A percentile compares a stretch with the other conserved stretches of the same genome.
phyloP scores from a whole-genome alignment of 108 stramenopile genomes.

The Nitzschia sp. region DNA sequence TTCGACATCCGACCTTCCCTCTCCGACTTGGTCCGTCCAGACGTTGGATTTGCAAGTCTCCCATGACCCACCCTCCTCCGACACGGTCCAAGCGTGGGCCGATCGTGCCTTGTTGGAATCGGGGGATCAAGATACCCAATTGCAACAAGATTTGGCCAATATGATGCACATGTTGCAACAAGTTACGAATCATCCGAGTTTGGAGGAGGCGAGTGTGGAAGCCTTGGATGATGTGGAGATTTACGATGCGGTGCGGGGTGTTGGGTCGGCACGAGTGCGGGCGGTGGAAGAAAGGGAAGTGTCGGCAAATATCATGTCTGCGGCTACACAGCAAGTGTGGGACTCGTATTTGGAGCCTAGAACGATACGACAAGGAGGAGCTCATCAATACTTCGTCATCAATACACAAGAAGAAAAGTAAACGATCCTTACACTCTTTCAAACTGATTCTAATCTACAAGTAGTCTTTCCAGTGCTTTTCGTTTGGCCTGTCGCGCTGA shows the following conservation, averaged over 20 bases:
- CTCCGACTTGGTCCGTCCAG: constrained; percentile 11
- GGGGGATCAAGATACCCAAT: too few relatives aligned
- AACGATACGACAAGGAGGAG: constrained; percentile 16
- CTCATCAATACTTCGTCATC: constrained; percentile 14
- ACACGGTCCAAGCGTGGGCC: not conserved
- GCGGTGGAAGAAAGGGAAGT: not conserved
- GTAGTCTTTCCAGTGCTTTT: too few relatives aligned
- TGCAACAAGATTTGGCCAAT: constrained; percentile 21
- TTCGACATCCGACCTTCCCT: not conserved
- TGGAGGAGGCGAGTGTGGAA: not conserved
- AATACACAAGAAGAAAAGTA: constrained; percentile 5
- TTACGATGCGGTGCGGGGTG: constrained; percentile 12
- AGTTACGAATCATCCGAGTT: not conserved
- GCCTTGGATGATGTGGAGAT: not conserved
- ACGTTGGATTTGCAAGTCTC: not conserved
- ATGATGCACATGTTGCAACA: constrained; percentile 24
- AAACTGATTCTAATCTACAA: too few relatives aligned
- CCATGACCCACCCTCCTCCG: not conserved
- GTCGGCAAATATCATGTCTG: not conserved
- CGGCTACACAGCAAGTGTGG: not conserved
- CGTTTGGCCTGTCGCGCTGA: too few relatives aligned
- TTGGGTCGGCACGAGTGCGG: constrained; percentile 7
- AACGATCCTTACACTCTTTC: not conserved
- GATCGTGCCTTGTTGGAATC: constrained; percentile 9
- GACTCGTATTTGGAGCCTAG: constrained; percentile 5